phyloP scores from a whole-genome alignment of 2,329 filamentous ascomycete genomes.

The Trichoderma sp. region DNA sequence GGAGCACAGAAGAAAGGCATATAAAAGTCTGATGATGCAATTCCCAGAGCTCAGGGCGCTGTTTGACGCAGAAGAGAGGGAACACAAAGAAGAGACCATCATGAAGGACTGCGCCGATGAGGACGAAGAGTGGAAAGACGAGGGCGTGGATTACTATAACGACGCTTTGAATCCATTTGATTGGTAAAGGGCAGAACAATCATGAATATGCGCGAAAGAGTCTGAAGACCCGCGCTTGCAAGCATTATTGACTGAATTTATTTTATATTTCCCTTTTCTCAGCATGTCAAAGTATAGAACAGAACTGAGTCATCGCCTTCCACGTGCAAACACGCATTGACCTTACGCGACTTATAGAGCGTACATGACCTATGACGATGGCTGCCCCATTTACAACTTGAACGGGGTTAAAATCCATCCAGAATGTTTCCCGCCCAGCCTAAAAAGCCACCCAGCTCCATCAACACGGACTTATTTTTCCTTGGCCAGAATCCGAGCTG shows the following conservation, averaged over 20 bases:
- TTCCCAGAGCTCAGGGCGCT: conserved; percentile 8
- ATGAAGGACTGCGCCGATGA: background rate
- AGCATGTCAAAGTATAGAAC: background rate
- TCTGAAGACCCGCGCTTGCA: background rate
- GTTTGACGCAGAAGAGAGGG: conserved; percentile 10
- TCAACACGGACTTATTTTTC: conserved; percentile 32
- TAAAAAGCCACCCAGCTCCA: background rate
- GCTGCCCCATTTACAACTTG: background rate
- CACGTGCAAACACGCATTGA: background rate
- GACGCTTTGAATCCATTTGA: conserved; percentile 12
- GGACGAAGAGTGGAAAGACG: conserved; percentile 9
- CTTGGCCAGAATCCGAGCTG: conserved; percentile 27
- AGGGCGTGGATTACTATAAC: conserved; percentile 7
- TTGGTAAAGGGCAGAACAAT: background rate
- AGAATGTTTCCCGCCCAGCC: conserved; percentile 9
- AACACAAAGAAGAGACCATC: background rate
- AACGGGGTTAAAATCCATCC: background rate
- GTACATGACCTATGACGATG: background rate
- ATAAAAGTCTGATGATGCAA: background rate
- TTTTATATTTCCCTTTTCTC: background rate
- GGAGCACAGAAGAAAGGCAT: conserved; percentile 16
- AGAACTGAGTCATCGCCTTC: background rate
- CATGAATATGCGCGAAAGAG: background rate
- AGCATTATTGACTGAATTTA: background rate
- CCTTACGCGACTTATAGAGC: conserved; percentile 3